These are phyloP conservation scores for Tilletia indica DNA, from an alignment of 1,284 basidiomycete species.

Conservation along the genomic window DNA sequence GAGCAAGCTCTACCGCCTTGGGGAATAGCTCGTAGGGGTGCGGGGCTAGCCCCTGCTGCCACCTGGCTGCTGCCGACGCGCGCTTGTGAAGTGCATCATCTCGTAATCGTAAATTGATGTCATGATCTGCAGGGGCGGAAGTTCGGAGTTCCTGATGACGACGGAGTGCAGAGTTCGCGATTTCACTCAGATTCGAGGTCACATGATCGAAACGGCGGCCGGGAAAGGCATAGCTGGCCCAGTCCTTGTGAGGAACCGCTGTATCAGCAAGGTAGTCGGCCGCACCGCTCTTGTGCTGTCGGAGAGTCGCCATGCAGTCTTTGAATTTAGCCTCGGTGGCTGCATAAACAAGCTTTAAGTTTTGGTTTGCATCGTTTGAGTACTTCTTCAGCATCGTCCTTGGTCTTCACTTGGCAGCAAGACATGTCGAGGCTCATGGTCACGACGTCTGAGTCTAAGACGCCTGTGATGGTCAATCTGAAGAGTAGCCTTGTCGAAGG, in stretches of 20 bases:
- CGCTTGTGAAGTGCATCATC: neutral
- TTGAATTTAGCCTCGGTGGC: neutral
- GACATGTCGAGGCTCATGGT: no score
- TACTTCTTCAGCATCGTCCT: neutral
- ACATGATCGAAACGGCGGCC: neutral
- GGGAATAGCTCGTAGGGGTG: no score
- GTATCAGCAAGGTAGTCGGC: neutral
- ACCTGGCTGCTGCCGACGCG: no score
- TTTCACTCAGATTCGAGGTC: neutral
- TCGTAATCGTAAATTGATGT: neutral
- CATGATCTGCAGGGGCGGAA: neutral
- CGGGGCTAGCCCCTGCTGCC: no score
- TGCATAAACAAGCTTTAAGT: neutral
- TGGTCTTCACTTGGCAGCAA: no score
- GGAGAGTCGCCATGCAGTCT: neutral
- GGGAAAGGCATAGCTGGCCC: constrained; percentile 3
- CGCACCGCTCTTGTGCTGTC: neutral
- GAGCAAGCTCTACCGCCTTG: no score
- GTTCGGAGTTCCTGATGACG: neutral
- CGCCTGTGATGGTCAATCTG: no score
- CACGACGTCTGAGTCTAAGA: no score
- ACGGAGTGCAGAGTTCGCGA: neutral
- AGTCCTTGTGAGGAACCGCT: neutral
- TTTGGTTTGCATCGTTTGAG: no score
- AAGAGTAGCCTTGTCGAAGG: no score